These are phyloP conservation scores for Starmerella tilneyi DNA, from an alignment of 805 yeast species.

Conservation along the genomic window DNA sequence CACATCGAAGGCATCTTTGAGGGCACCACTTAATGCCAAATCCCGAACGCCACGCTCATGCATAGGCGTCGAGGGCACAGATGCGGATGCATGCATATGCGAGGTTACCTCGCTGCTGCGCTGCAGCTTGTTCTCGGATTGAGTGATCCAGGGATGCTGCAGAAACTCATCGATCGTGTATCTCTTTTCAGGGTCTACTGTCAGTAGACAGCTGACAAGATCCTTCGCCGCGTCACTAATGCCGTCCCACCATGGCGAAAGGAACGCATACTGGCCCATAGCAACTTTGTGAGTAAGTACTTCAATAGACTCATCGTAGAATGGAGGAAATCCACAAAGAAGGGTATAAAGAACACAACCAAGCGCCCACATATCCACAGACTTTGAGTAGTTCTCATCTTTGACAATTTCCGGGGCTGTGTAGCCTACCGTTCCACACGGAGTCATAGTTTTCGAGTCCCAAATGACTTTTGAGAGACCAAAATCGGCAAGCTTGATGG, in stretches of 20 bases:
- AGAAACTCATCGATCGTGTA: conserved; percentile 64
- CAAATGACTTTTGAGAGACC: conserved; percentile 87
- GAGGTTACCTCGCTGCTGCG: conserved; percentile 13
- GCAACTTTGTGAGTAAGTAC: conserved; percentile 67
- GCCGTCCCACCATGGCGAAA: conserved; percentile 87
- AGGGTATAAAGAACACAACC: conserved; percentile 93
- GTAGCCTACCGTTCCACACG: conserved; percentile 97
- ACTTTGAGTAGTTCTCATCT: conserved; percentile 83
- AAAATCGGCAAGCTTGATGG: conserved; percentile 86
- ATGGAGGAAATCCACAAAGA: conserved; percentile 95
- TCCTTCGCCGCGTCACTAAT: conserved; percentile 58
- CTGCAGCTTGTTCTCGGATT: conserved; percentile 20
- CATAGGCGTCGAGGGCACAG: conserved; percentile 18
- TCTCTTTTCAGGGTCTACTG: conserved; percentile 59
- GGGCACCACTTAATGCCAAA: conserved; percentile 64
- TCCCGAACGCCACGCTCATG: conserved; percentile 27
- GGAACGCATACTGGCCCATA: conserved; percentile 63
- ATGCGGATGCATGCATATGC: conserved; percentile 5
- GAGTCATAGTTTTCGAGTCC: conserved; percentile 85
- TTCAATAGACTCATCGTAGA: conserved; percentile 74
- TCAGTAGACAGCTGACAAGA: conserved; percentile 54
- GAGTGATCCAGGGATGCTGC: conserved; percentile 64
- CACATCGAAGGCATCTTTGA: conserved; percentile 78
- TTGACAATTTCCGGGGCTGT: conserved; percentile 97
- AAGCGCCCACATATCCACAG: conserved; percentile 98